Evolutionary conservation across 1,139 yeast genomes (phyloP), one percentile per base, ranked within the genome.

Genomic region (Debaryomycetaceae sp.): DNA sequence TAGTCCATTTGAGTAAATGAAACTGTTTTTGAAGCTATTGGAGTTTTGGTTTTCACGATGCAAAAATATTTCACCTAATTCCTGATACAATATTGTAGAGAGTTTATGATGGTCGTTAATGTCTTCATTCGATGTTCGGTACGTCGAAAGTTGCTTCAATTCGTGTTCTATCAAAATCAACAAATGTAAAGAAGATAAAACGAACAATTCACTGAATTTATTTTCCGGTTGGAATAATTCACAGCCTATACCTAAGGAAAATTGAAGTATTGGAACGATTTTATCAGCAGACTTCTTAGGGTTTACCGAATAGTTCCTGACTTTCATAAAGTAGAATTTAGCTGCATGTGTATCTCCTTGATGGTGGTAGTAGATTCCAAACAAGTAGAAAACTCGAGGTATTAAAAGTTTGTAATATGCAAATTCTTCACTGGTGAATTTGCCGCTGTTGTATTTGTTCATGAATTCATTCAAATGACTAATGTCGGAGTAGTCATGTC

Each of bases 361-460:
- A 30, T 54, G 47, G 34, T 75, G 79, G 44, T 61, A 58, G 39
- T 59, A 61, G 3, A 67, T 40, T 0, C 68, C 81, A 39, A 64
- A 60, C 13, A 73, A 44, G 45, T 69, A 72, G 28, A 60, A 58
- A 3, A 70, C 49, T 33, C 56, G 51, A 0, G 77, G 70, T 3
- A 68, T 45, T 9, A 73, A 43, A 8, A 53, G 49, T 34, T 60
- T 62, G 44, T 61, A 70, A 22, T 58, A 51, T 6, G 55, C 44
- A 39, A 61, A 45, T 37, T 72, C 75, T 41, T 63, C 67, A 2
- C 55, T 54, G 1, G 66, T 54, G 36, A 67, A 63, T 13, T 46
- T 46, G 1, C 61, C 60, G 1, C 55, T 42, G 38, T 67, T 66
- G 41, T 61, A 70, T 15, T 54, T 55, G 13, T 45, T 47, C 45